Evolutionary conservation across 495 filamentous ascomycete species (phyloP), one percentile per base, ranked within the genome.

Genomic region (Talaromyces liani): DNA sequence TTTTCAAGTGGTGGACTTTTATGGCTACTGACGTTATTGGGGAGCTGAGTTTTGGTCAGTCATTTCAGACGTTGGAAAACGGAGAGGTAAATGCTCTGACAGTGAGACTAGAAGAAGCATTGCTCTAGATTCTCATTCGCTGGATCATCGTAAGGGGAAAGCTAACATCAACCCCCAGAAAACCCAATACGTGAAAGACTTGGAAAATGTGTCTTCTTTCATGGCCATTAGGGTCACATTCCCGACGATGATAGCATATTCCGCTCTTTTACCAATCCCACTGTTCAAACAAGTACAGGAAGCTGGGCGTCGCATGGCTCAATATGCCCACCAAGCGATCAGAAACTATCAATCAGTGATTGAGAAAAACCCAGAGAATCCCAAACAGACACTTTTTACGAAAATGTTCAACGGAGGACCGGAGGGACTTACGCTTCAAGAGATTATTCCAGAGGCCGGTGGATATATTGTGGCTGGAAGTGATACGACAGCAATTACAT

Each of bases 21-120:
- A 79, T 87, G 80, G 73, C 81, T 10, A 80, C 80, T 0, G 85
- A 87, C 61, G 73, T 85, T 4, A 82, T 85, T 47, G 77, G 77
- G 1, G 75, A 84, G 20, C 68, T 87, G 18, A 79, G 73, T 16
- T 88, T 87, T 68, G 85, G 85, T 0, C 81, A 85, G 29, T 80
- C 78, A 0, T 86, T 88, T 63, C 70, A 69, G 3, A 82, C 80
- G 75, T 72, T 86, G 2, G 82, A 87, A 58, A 66, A 63, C 4
- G 83, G 79, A 8, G 67, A 79, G 71, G 78, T 81, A 62, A 34
- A 65, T 63, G 29, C 2, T 9, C 24, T 53, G 6, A 49, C 6
- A n/a, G 45, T 3, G n/a, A 20, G 45, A 18, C 45, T 25, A 53
- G 22, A 53, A 8, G 24, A 51, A 33, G 64, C 34, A 22, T 36